phyloP scores from a whole-genome alignment of 768 basidiomycete species.

The Collybiopsis confluens region DNA sequence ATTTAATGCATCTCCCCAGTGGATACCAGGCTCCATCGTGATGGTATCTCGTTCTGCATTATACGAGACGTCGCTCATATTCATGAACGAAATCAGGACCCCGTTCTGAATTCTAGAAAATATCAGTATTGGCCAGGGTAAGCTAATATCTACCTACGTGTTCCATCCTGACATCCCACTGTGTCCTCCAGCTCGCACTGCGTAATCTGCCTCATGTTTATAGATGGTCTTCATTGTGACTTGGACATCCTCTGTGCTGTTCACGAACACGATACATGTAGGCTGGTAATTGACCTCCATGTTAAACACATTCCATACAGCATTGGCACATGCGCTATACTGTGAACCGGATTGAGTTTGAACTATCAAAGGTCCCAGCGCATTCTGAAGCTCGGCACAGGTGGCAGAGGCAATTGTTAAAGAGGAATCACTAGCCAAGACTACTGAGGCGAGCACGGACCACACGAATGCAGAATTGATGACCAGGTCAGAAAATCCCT shows the following conservation, averaged over 20 bases:
- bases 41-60: slow-evolving; percentile 4
- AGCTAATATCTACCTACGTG: slow-evolving; percentile 1
- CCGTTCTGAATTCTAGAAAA: not conserved
- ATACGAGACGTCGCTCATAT: slow-evolving; percentile 9
- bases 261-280: slow-evolving; percentile 19
- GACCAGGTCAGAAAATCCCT: no score
- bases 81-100: slow-evolving; percentile 8
- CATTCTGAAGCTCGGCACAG: not conserved
- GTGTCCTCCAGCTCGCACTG: slow-evolving; percentile 20
- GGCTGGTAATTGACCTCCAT: slow-evolving; percentile 9
- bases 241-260: slow-evolving; percentile 12
- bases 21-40: slow-evolving; percentile 7
- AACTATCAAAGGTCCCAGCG: not conserved
- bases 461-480: no score
- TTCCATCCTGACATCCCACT: slow-evolving; percentile 19
- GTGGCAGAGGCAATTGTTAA: not conserved
- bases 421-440: no score
- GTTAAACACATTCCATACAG: slow-evolving; percentile 17
- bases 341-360: slow-evolving; percentile 1
- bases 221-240: slow-evolving; percentile 19
- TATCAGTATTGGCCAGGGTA: not conserved
- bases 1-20: slow-evolving; percentile 6
- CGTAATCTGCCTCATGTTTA: slow-evolving; percentile 12
- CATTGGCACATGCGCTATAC: not conserved
- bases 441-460: no score